phyloP scores from a whole-genome alignment of 176 grass and related monocot species.

The Poa pratensis region DNA sequence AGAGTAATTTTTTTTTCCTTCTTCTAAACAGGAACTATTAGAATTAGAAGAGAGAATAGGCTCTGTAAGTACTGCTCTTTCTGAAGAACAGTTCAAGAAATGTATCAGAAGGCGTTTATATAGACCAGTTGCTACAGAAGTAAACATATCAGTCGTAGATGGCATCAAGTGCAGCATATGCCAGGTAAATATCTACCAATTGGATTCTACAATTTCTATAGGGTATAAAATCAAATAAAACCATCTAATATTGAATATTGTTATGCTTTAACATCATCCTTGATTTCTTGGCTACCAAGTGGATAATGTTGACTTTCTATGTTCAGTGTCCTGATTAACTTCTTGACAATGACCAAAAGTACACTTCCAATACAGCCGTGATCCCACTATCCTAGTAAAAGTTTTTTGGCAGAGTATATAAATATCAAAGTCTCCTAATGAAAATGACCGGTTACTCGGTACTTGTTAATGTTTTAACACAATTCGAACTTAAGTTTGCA shows the following conservation, averaged over 20 bases:
- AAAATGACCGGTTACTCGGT: background rate
- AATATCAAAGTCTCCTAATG: constrained; percentile 16
- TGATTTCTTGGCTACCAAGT: background rate
- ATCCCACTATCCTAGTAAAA: background rate
- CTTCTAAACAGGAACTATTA: constrained; percentile 70
- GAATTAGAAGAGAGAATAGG: constrained; percentile 87
- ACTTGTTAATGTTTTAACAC: background rate
- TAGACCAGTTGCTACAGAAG: constrained; percentile 29
- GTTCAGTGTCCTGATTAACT: background rate
- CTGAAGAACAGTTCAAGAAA: constrained; percentile 64
- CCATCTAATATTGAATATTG: background rate
- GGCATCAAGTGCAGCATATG: constrained; percentile 88
- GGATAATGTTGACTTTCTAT: constrained; percentile 11
- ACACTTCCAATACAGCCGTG: background rate
- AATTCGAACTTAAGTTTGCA: background rate
- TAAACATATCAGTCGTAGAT: constrained; percentile 33
- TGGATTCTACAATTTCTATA: constrained; percentile 15
- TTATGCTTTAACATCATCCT: background rate
- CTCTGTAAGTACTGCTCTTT: constrained; percentile 79
- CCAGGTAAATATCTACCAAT: constrained; percentile 56
- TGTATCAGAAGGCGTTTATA: constrained; percentile 72
- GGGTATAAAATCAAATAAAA: constrained; percentile 5
- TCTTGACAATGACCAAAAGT: background rate
- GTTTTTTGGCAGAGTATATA: background rate
- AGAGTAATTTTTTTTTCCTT: background rate